A percentile compares a stretch with the other conserved stretches of the same genome.
Conservation (phyloP, 1,139 yeast genomes). For the Magnusiomyces suaveolens region DNA sequence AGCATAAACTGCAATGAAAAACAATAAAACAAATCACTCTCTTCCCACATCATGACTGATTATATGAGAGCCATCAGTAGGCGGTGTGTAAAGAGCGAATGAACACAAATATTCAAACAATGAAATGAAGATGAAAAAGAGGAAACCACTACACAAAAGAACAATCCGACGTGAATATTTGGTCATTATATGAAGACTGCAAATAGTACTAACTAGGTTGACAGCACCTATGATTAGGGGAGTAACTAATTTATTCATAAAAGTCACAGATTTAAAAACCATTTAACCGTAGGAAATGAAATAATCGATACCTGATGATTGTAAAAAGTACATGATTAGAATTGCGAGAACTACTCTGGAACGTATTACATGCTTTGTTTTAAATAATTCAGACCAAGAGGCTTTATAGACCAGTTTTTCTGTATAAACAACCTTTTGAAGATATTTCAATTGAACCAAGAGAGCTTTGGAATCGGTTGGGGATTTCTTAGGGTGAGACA, state of each 20-base stretch:
- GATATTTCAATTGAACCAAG: conserved; percentile 47
- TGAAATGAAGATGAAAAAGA: conserved; percentile 56
- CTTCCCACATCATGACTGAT: conserved; percentile 36
- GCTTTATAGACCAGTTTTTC: conserved; percentile 59
- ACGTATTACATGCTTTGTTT: conserved; percentile 58
- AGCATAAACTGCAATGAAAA: conserved; percentile 76
- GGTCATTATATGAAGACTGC: conserved; percentile 58
- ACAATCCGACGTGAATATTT: conserved; percentile 61
- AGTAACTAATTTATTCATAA: conserved; percentile 53
- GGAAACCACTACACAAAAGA: conserved; percentile 51
- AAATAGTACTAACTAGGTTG: conserved; percentile 65
- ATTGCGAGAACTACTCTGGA: conserved; percentile 58
- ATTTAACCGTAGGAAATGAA: conserved; percentile 77
- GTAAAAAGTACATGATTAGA: conserved; percentile 59
- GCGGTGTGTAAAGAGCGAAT: conserved; percentile 6
- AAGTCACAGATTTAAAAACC: conserved; percentile 66
- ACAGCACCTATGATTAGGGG: conserved; percentile 70
- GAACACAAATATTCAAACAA: conserved; percentile 65
- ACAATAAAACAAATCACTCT: conserved; percentile 71
- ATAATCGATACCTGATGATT: conserved; percentile 71
- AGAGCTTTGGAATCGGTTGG: conserved; percentile 51
- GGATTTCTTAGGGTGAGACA: conserved; percentile 56
- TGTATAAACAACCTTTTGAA: conserved; percentile 54
- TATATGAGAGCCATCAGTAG: not conserved
- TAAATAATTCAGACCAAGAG: conserved; percentile 53